phyloP scores from a whole-genome alignment of 73 alveolate species.

The Paramecium bursaria region DNA sequence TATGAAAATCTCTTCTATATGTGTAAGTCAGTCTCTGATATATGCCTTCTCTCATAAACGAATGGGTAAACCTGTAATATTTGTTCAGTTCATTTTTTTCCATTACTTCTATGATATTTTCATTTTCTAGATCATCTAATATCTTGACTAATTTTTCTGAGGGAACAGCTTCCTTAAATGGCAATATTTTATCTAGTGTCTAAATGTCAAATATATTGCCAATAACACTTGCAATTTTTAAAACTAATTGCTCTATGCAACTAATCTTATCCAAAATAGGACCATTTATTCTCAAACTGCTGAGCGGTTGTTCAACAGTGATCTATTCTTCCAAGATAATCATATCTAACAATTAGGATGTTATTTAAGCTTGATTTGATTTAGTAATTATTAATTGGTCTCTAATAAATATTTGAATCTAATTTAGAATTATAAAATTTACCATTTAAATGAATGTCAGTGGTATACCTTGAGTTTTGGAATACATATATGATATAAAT shows the following conservation, averaged over 20 bases:
- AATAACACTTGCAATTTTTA: constrained; percentile 24
- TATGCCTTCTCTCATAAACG: constrained; percentile 26
- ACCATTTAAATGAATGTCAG: not conserved
- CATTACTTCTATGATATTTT: not conserved
- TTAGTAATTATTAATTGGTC: too few relatives aligned
- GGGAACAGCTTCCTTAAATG: constrained; percentile 2
- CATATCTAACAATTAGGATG: not conserved
- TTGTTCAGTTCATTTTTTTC: not conserved
- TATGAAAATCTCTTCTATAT: constrained; percentile 20
- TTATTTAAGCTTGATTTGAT: not conserved
- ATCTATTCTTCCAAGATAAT: constrained; percentile 18
- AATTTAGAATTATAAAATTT: not conserved
- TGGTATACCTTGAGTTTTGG: constrained; percentile 18
- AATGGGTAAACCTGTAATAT: constrained; percentile 18
- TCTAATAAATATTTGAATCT: too few relatives aligned
- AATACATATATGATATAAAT: not conserved
- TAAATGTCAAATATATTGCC: constrained; percentile 5
- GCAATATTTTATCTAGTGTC: not conserved
- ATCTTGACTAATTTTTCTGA: not conserved
- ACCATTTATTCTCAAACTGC: not conserved
- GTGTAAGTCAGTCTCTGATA: constrained; percentile 22
- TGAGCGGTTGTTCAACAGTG: constrained; percentile 1
- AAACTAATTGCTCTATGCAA: not conserved
- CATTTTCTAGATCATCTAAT: constrained; percentile 6
- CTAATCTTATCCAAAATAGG: not conserved